Conservation (phyloP, 495 filamentous ascomycete genomes). For the Penicillium ucsense region DNA sequence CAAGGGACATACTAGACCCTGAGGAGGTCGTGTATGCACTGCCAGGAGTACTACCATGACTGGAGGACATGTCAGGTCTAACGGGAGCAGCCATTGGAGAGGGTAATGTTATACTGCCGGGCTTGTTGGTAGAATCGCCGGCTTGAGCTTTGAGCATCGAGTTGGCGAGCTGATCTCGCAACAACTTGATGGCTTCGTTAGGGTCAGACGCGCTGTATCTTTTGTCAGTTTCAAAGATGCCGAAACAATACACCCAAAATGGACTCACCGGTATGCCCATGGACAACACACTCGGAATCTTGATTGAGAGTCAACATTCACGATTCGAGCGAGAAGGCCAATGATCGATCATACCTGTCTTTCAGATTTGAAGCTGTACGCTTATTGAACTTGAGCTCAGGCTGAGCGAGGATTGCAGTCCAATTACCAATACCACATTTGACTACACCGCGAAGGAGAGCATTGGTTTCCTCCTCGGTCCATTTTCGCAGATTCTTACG, state of each 20-base stretch:
- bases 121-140: constrained; percentile 13
- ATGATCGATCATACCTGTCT: constrained; percentile 45
- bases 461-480: constrained; percentile 75
- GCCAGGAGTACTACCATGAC: constrained; percentile 3
- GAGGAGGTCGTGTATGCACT: constrained; percentile 9
- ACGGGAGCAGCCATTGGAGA: constrained; percentile 3
- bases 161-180: constrained; percentile 31
- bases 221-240: background rate
- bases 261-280: constrained; percentile 33
- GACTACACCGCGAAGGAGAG: constrained; percentile 64
- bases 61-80: constrained; percentile 8
- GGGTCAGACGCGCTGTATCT: constrained; percentile 27
- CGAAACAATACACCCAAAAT: no score
- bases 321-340: background rate
- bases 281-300: constrained; percentile 71
- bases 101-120: constrained; percentile 20
- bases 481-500: constrained; percentile 52
- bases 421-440: constrained; percentile 81
- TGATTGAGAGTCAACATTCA: constrained; percentile 1
- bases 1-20: constrained; percentile 14
- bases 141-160: constrained; percentile 26
- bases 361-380: constrained; percentile 75
- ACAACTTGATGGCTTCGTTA: constrained; percentile 37
- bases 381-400: constrained; percentile 64
- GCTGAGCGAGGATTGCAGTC: constrained; percentile 72